phyloP scores from a whole-genome alignment of 129 eudicot species.

The Mikania micrantha region DNA sequence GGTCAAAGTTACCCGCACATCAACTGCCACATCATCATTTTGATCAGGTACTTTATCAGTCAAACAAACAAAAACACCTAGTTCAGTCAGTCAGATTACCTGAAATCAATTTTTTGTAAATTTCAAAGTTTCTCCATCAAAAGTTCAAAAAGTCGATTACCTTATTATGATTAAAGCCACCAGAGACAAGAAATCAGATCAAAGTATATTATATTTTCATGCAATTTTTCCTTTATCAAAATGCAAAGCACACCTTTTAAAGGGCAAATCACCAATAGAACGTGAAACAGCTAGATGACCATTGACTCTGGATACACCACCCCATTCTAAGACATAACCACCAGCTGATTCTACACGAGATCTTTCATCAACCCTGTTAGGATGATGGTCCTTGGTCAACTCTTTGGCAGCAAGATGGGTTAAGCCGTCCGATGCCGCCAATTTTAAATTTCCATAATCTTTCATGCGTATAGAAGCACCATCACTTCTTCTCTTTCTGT shows the following conservation, averaged over 20 bases:
- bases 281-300: constrained; percentile 92
- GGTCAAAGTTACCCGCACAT: too few relatives aligned
- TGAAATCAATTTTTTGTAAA: not conserved
- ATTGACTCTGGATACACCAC: constrained; percentile 79
- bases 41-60: too few relatives aligned
- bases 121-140: not conserved
- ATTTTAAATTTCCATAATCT: constrained; percentile 40
- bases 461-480: constrained; percentile 44
- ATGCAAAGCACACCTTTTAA: constrained; percentile 52
- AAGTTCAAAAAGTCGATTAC: not conserved
- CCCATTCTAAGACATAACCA: constrained; percentile 78
- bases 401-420: constrained; percentile 54
- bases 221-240: not conserved
- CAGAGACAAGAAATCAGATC: not conserved
- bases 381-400: constrained; percentile 89
- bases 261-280: constrained; percentile 82
- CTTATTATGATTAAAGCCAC: not conserved
- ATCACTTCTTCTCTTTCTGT: constrained; percentile 43
- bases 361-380: constrained; percentile 84
- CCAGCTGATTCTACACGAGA: constrained; percentile 85
- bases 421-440: constrained; percentile 50
- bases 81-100: not conserved
- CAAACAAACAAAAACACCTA: too few relatives aligned
- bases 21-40: too few relatives aligned
- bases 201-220: not conserved